Conservation (phyloP, 306 rosid genomes). For the Malus orientalis region DNA sequence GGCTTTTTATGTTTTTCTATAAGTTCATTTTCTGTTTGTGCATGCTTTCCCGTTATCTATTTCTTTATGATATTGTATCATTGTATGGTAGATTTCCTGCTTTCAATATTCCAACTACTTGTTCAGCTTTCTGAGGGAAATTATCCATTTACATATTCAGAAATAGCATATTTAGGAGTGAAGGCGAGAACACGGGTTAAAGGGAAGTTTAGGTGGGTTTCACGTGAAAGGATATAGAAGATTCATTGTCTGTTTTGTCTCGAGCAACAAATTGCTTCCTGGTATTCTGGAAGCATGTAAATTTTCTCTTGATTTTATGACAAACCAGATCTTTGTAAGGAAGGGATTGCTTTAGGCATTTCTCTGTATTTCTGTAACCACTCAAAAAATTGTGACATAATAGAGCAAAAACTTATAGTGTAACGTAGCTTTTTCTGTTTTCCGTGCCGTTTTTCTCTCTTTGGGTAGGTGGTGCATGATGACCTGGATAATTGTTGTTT, state of each 20-base stretch:
- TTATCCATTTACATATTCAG: not conserved
- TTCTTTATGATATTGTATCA: not conserved
- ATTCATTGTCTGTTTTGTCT: not conserved
- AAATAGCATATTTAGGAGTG: not conserved
- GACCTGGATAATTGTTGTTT: not conserved
- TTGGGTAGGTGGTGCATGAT: not conserved
- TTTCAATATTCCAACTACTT: not conserved
- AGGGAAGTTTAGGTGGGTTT: not conserved
- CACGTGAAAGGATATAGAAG: not conserved
- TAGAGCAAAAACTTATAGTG: not conserved
- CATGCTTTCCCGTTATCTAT: not conserved
- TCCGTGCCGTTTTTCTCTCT: not conserved
- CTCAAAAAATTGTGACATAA: not conserved
- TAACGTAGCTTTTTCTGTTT: not conserved
- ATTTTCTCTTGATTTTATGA: not conserved
- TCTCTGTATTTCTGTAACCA: not conserved
- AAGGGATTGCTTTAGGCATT: not conserved
- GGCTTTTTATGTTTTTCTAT: not conserved
- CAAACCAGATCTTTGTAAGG: not conserved
- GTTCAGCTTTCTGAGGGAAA: not conserved
- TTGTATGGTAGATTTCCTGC: not conserved
- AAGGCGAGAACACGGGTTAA: not conserved
- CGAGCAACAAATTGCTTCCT: not conserved
- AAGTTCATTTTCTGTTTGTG: not conserved
- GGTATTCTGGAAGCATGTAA: not conserved